Evolutionary conservation across 371 early-diverging fungal genomes (phyloP), one percentile per base, ranked within the genome.

Genomic region (Mucor piriformis): DNA sequence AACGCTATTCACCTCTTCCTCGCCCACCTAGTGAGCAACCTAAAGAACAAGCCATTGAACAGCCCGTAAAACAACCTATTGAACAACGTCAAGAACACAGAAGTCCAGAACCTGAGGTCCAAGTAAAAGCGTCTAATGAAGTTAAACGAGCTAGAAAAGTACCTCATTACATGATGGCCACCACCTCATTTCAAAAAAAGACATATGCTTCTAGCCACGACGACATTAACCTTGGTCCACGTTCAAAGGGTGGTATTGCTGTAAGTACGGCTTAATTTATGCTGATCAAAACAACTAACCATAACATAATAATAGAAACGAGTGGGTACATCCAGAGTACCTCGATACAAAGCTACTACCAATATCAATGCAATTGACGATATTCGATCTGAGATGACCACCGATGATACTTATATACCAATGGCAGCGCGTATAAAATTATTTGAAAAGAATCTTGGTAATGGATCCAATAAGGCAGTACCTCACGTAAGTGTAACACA

Each of bases 161-260:
- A 11, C 69, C 69, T 43, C 54, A 48, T 33, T 70, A 70, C 21
- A 70, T 70, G 70, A 46, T 49, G 40, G 21, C 59, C 1, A 70
- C 70, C 3, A 23, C 16, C 2, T 53, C 67, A 13, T 62, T 25
- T 47, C 13, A 50, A 25, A 43, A 47, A 3, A 52, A 50, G 16
- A 20, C 49, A 24, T 16, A 24, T 16, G 8, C 44, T 8, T 44
- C 37, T 20, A 59, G 55, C 42, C 46, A 50, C 15, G 7, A 18
- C 11, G 23, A 46, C 1, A 48, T 47, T 18, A 15, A 37, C 12
- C 29, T 59, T 3, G 38, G 46, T 12, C 44, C 40, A 27, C 50
- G 64, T 21, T 8, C 58, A 21, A 32, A 44, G 25, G 54, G 58
- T 21, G 59, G 59, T 16, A 62, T 61, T 16, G 42, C 44, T 11